These are phyloP conservation scores for Drechslera avenae DNA, from an alignment of 2,329 filamentous ascomycete genomes.

Conservation along the genomic window DNA sequence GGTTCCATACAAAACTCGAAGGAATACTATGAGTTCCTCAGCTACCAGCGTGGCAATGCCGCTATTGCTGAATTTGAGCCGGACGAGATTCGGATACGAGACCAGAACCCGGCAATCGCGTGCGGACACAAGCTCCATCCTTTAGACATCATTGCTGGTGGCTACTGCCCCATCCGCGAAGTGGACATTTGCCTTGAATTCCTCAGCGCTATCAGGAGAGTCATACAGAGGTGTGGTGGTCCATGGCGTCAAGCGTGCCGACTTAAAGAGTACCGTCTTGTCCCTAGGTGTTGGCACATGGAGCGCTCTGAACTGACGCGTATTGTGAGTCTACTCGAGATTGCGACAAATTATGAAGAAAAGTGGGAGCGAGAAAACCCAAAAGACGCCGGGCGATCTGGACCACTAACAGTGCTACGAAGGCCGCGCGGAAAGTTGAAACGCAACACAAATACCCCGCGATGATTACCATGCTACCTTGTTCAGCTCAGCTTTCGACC, in stretches of 20 bases:
- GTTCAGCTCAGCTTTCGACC: rapidly evolving
- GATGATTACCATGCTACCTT: not conserved
- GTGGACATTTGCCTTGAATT: not conserved
- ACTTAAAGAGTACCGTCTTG: not conserved
- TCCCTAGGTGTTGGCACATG: not conserved
- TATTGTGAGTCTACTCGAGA: not conserved
- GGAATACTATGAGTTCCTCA: not conserved
- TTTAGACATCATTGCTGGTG: not conserved
- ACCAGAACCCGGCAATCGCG: not conserved
- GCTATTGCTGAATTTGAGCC: not conserved
- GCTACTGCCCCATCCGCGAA: not conserved
- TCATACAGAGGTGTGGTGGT: not conserved
- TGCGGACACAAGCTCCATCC: not conserved
- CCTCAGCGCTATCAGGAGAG: not conserved
- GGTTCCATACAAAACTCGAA: not conserved
- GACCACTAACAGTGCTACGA: not conserved
- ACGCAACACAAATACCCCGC: not conserved
- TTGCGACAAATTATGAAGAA: not conserved
- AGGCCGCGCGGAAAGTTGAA: not conserved
- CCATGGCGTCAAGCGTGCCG: not conserved
- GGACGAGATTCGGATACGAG: not conserved
- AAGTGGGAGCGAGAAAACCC: not conserved
- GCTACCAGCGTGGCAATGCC: not conserved
- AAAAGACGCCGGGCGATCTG: not conserved
- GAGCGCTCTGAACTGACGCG: not conserved